Conservation (phyloP, 257 asterid species). For the Cynanchum wilfordii region DNA sequence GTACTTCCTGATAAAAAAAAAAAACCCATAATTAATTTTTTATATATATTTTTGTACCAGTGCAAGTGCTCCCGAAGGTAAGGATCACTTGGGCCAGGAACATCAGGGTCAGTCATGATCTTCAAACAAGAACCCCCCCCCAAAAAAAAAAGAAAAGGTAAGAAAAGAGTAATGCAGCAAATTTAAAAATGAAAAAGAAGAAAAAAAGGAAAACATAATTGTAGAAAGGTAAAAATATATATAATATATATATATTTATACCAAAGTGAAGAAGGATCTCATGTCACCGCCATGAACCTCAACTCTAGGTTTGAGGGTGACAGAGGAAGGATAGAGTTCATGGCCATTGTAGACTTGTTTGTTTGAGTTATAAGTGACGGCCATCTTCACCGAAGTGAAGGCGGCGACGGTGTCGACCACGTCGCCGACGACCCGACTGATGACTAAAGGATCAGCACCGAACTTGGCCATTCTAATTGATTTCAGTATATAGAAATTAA, state of each 20-base stretch:
- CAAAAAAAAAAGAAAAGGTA: neutral
- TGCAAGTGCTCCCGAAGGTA: slow-evolving; percentile 42
- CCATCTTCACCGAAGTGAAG: slow-evolving; percentile 45
- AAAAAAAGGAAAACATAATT: neutral
- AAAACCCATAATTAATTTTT: too few species aligned
- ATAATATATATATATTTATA: slow-evolving; percentile 19
- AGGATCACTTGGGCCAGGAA: slow-evolving; percentile 48
- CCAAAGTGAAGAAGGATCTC: slow-evolving; percentile 84
- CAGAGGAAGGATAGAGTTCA: slow-evolving; percentile 63
- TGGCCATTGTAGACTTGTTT: slow-evolving; percentile 76
- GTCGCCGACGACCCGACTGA: slow-evolving; percentile 78
- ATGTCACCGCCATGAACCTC: slow-evolving; percentile 72
- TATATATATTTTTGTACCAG: slow-evolving; percentile 23
- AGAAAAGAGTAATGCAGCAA: neutral
- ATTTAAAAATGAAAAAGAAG: too few species aligned
- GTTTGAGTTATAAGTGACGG: slow-evolving; percentile 53
- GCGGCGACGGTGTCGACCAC: slow-evolving; percentile 57
- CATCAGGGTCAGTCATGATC: slow-evolving; percentile 49
- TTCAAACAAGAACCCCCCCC: slow-evolving; percentile 12
- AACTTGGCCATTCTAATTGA: slow-evolving; percentile 19
- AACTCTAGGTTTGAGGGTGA: slow-evolving; percentile 59
- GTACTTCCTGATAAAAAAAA: too few species aligned
- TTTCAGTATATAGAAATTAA: too few species aligned
- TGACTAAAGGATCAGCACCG: slow-evolving; percentile 49
- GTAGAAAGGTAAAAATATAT: neutral